Conservation (phyloP, 2,329 filamentous ascomycete genomes). For the Plenodomus lindquistii region DNA sequence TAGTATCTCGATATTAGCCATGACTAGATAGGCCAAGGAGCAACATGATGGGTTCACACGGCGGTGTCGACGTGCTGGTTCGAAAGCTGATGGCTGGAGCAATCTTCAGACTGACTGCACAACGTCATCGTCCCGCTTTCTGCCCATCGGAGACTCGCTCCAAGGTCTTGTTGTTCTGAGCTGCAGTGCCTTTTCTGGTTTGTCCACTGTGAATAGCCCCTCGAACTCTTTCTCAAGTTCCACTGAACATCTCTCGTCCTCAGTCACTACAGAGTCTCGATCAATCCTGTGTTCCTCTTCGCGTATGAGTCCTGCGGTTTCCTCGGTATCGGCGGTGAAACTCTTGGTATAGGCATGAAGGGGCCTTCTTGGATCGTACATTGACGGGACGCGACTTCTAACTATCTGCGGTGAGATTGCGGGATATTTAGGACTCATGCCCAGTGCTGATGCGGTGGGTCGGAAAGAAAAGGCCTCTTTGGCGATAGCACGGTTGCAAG, state of each 20-base stretch:
- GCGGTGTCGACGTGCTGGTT: background rate
- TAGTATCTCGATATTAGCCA: background rate
- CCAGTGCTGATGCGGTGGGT: conserved; percentile 34
- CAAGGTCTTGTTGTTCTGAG: conserved; percentile 32
- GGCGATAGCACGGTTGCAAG: conserved; percentile 15
- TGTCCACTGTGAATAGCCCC: conserved; percentile 22
- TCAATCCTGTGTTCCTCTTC: conserved; percentile 14
- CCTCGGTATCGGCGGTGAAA: conserved; percentile 14
- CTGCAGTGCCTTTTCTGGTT: conserved; percentile 15
- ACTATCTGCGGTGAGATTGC: conserved; percentile 16
- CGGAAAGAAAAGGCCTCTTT: conserved; percentile 34
- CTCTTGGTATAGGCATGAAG: conserved; percentile 6
- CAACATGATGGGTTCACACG: background rate
- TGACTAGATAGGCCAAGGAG: background rate
- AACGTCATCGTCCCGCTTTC: conserved; percentile 1
- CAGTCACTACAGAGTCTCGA: conserved; percentile 21
- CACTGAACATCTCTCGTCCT: conserved; percentile 4
- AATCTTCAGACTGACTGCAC: conserved; percentile 11
- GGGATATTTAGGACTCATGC: conserved; percentile 30
- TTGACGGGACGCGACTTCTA: conserved; percentile 22
- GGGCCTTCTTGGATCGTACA: conserved; percentile 28
- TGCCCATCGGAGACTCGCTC: conserved; percentile 26
- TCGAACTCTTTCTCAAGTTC: conserved; percentile 15
- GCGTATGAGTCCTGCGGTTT: conserved; percentile 12
- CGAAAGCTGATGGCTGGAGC: background rate